Evolutionary conservation across 1,139 yeast species (phyloP), one percentile per base, ranked within the genome.

Genomic region (Yamadazyma kanchanaburiensis): DNA sequence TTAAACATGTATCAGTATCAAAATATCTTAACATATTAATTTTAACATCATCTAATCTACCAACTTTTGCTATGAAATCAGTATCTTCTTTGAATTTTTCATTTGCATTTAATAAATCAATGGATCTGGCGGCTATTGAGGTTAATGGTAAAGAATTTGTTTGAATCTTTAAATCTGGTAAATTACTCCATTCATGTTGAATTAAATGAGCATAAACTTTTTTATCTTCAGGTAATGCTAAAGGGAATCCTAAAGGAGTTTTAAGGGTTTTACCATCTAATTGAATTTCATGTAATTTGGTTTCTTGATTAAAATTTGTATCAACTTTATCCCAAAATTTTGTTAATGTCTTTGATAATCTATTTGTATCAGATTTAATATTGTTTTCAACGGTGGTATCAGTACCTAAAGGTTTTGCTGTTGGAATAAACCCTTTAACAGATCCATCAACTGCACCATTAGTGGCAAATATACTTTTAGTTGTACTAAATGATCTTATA

Each of bases 1-100:
- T 87, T 29, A 91, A 68, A 43, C 95, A 65, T 2, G 97, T 88
- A 53, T 91, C 98, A 1, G 98, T 91, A 51, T 91, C 98, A 33
- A 94, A 64, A 51, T 88, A 91, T 35, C 91, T 78, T 46, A 89
- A 62, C 40, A 91, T 53, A 39, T 71, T 70, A 29, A 63, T 51
- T 39, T 74, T 71, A 22, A 83, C 69, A 33, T 72, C 76, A 5
- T 69, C 70, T 28, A 75, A 58, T 40, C 66, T 72, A 7, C 88
- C 86, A 22, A 80, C 71, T 49, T 79, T 80, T 19, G 78, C 72
- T 13, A 68, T 55, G 35, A 71, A 54, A 32, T 79, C 82, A 4
- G 63, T 55, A 35, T 70, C 68, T 2, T 56, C 51, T 4, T 43
- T 54, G 7, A 32, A 28, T 9, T 43, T 46, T 8, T 47, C 45